phyloP scores from a whole-genome alignment of 176 grass and related monocot genomes.

The Bolboschoenus planiculmis region DNA sequence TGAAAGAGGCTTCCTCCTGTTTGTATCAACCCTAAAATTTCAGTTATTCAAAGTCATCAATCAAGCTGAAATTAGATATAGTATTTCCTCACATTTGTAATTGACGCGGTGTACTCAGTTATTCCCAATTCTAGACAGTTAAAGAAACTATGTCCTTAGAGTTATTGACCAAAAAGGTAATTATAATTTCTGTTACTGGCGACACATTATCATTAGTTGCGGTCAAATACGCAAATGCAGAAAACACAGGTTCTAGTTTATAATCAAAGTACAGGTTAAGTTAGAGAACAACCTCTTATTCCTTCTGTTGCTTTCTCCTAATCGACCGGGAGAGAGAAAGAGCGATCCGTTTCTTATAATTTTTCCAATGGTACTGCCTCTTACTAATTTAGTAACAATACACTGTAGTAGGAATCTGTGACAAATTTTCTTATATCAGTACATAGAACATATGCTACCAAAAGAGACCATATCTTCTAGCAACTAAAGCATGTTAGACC shows the following conservation, averaged over 20 bases:
- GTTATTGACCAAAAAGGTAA: neutral
- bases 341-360: constrained; percentile 57
- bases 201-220: constrained; percentile 19
- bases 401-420: neutral
- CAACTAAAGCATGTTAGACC: neutral
- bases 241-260: neutral
- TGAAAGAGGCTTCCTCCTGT: constrained; percentile 35
- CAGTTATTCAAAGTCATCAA: neutral
- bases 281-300: constrained; percentile 33
- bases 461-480: neutral
- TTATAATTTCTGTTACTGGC: neutral
- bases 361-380: constrained; percentile 55
- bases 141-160: neutral
- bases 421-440: neutral
- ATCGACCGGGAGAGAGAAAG: constrained; percentile 60
- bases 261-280: neutral
- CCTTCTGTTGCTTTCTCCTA: constrained; percentile 40
- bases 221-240: neutral
- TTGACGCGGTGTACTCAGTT: neutral
- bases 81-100: constrained; percentile 12
- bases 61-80: neutral
- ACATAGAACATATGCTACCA: neutral
- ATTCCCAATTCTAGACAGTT: neutral
- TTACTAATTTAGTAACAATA: neutral
- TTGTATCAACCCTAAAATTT: constrained; percentile 47